Conservation (phyloP, 106 monocot species). For the Vanilla planifolia region DNA sequence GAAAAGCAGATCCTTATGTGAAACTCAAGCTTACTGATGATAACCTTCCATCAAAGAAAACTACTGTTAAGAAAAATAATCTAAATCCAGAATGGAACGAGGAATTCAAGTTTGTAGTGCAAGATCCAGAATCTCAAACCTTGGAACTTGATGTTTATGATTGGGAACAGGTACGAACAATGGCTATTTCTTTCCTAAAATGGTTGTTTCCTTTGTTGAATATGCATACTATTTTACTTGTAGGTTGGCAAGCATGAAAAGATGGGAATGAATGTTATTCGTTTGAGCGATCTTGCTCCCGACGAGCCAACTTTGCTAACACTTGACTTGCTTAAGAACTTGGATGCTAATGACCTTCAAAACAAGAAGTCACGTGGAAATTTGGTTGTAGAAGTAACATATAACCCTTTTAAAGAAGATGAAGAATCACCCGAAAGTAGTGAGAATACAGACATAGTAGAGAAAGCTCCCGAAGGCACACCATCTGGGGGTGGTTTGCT, state of each 20-base stretch:
- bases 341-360: constrained; percentile 44
- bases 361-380: constrained; percentile 52
- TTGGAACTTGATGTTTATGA: constrained; percentile 76
- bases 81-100: constrained; percentile 98
- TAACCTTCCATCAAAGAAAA: constrained; percentile 79
- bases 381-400: constrained; percentile 55
- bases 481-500: constrained; percentile 80
- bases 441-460: constrained; percentile 23
- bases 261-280: constrained; percentile 79
- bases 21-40: constrained; percentile 81
- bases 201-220: not conserved
- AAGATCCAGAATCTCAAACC: constrained; percentile 73
- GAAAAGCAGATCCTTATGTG: constrained; percentile 89
- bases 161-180: constrained; percentile 72
- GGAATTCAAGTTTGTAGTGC: constrained; percentile 80
- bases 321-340: constrained; percentile 75
- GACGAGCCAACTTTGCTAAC: constrained; percentile 59
- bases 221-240: not conserved
- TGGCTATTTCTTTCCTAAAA: not conserved
- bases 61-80: constrained; percentile 63
- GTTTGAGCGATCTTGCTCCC: constrained; percentile 59
- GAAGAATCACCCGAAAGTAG: constrained; percentile 18
- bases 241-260: constrained; percentile 84
- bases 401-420: constrained; percentile 84
- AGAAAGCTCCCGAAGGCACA: constrained; percentile 64